Percentiles rank a stretch among this genome's conserved stretches.
phyloP scores from a whole-genome alignment of 2,329 filamentous ascomycete species.

The Penicillium fuscoglaucum region DNA sequence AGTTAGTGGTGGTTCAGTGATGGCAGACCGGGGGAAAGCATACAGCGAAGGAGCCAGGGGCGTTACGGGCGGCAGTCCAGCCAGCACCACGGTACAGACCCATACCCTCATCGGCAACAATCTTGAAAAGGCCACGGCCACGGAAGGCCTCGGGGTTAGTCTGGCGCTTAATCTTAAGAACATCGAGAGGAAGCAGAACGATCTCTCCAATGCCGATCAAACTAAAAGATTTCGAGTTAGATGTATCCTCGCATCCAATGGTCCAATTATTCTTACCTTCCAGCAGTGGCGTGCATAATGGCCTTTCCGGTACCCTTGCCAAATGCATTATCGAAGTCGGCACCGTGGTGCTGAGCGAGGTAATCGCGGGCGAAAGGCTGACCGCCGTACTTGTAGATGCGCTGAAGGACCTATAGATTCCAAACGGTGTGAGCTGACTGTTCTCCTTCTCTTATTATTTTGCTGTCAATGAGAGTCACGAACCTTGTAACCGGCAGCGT shows the following conservation, averaged over 20 bases:
- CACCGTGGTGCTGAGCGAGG: constrained; percentile 74
- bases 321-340: constrained; percentile 82
- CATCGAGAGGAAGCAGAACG: constrained; percentile 88
- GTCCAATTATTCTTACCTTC: constrained; percentile 59
- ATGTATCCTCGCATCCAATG: background rate
- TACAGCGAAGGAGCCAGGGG: constrained; percentile 94
- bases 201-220: constrained; percentile 98
- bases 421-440: constrained; percentile 6
- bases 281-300: constrained; percentile 94
- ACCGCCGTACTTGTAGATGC: constrained; percentile 98
- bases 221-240: constrained; percentile 47
- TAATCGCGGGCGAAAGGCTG: constrained; percentile 94
- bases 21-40: constrained; percentile 41
- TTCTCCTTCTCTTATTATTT: background rate
- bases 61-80: constrained; percentile 96
- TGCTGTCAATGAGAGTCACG: constrained; percentile 15
- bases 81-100: constrained; percentile 94
- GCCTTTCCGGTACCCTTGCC: constrained; percentile 98
- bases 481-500: constrained; percentile 95
- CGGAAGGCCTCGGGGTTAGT: constrained; percentile 98
- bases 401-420: constrained; percentile 69
- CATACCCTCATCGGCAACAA: constrained; percentile 91
- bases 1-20: constrained; percentile 3
- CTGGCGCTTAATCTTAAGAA: constrained; percentile 99
- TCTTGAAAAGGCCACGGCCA: constrained; percentile 84